Evolutionary conservation across 345 rosid species (phyloP).

Genomic region (Arabidopsis arenosa): DNA sequence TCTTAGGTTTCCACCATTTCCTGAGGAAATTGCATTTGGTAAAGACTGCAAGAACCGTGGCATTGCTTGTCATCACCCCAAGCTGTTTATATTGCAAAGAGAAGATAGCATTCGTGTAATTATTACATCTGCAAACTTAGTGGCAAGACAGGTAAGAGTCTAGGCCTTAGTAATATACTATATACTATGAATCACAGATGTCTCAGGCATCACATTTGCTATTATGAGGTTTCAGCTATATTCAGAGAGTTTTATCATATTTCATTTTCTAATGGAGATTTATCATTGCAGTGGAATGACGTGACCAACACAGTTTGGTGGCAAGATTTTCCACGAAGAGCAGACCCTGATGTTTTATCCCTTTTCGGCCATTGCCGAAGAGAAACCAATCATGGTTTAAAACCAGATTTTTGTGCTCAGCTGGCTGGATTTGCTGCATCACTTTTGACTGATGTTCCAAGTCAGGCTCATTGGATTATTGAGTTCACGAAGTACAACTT

Average conservation of each 20-base stretch:
- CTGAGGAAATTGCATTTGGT: conserved; percentile 89
- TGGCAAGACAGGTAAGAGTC: conserved; percentile 70
- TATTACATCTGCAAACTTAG: conserved; percentile 89
- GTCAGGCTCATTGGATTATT: conserved; percentile 81
- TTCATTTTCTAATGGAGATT: conserved; percentile 29
- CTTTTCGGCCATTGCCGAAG: conserved; percentile 58
- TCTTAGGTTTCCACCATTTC: conserved; percentile 82
- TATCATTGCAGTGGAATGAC: conserved; percentile 72
- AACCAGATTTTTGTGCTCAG: conserved; percentile 84
- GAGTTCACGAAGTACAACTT: conserved; percentile 83
- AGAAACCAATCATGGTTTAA: conserved; percentile 47
- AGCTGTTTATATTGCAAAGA: conserved; percentile 81
- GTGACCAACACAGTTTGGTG: conserved; percentile 96
- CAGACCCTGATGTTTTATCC: conserved; percentile 64
- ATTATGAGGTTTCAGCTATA: not conserved
- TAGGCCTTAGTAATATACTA: not conserved
- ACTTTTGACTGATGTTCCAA: conserved; percentile 78
- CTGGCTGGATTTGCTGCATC: conserved; percentile 89
- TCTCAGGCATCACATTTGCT: not conserved
- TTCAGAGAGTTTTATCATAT: not conserved
- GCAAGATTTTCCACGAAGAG: conserved; percentile 92
- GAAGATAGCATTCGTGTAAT: conserved; percentile 71
- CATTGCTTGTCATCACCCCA: conserved; percentile 96
- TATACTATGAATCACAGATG: conserved; percentile 15
- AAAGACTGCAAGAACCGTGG: conserved; percentile 76